Evolutionary conservation across 768 basidiomycete species (phyloP).

Genomic region (Cystofilobasidium macerans): DNA sequence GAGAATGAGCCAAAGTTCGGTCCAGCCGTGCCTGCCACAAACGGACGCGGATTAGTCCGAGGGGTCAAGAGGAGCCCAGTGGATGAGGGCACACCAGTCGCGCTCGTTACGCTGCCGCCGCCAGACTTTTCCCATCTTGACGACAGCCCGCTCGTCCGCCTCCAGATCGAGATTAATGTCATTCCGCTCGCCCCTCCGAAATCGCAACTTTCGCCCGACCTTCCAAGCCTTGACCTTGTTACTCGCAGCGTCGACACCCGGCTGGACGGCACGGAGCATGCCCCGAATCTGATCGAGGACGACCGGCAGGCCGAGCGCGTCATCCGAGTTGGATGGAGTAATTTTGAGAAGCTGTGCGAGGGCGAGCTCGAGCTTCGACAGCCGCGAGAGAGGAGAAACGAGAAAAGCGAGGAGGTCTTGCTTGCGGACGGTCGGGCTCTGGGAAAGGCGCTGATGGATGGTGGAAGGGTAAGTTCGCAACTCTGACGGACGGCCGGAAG

Average conservation of each 20-base stretch:
- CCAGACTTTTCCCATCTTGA: constrained; percentile 5
- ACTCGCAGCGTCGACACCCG: constrained; percentile 20
- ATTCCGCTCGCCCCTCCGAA: constrained; percentile 20
- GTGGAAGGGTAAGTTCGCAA: background rate
- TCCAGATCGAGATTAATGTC: constrained; percentile 13
- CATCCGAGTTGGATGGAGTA: constrained; percentile 19
- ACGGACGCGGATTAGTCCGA: background rate
- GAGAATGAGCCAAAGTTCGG: constrained; percentile 12
- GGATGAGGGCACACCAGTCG: constrained; percentile 11
- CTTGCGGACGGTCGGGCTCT: constrained; percentile 1
- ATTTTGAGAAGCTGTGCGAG: constrained; percentile 14
- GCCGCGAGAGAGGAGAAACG: constrained; percentile 21
- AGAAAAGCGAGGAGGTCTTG: constrained; percentile 24
- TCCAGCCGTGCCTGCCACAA: constrained; percentile 12
- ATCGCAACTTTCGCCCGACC: constrained; percentile 13
- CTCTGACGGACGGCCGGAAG: background rate
- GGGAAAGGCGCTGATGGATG: background rate
- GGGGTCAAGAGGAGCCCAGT: background rate
- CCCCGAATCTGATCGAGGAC: constrained; percentile 23
- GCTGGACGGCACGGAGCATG: constrained; percentile 22
- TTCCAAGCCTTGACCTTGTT: constrained; percentile 23
- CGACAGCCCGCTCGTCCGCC: constrained; percentile 15
- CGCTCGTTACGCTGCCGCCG: constrained; percentile 13
- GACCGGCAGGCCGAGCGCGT: constrained; percentile 16
- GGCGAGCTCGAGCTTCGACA: constrained; percentile 20